Conservation (phyloP, 441 rosid species). For the Rhodomyrtus psidioides region DNA sequence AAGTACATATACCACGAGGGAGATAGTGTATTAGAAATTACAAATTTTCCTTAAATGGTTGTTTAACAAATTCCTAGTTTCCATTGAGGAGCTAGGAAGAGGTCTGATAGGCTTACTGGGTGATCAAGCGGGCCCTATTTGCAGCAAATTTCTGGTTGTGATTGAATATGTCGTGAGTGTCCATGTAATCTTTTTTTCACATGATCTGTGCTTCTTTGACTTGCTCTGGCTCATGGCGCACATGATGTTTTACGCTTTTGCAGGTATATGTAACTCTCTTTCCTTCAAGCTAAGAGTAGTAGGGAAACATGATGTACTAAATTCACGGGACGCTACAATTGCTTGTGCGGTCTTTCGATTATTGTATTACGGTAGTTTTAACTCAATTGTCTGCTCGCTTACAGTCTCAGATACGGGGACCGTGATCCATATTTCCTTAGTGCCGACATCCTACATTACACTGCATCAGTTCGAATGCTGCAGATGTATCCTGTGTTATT, state of each 20-base stretch:
- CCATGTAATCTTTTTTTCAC: no score
- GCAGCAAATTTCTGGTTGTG: background rate
- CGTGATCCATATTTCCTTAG: background rate
- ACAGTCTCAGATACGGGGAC: background rate
- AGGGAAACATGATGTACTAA: background rate
- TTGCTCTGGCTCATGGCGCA: background rate
- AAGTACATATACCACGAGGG: background rate
- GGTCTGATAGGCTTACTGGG: background rate
- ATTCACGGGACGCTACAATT: background rate
- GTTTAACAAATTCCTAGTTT: background rate
- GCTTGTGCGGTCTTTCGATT: background rate
- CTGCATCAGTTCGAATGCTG: background rate
- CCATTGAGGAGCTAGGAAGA: background rate
- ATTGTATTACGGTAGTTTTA: background rate
- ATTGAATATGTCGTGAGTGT: background rate
- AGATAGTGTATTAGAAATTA: background rate
- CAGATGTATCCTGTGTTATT: background rate
- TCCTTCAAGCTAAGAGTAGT: background rate
- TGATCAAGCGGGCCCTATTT: background rate
- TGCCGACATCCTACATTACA: background rate
- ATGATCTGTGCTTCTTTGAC: background rate
- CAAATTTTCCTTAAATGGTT: background rate
- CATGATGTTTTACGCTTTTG: background rate
- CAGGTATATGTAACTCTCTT: background rate
- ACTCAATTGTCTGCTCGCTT: background rate